Base-by-base conservation (phyloP, 352 stramenopile genomes). In the Labyrinthula sp. region DNA sequence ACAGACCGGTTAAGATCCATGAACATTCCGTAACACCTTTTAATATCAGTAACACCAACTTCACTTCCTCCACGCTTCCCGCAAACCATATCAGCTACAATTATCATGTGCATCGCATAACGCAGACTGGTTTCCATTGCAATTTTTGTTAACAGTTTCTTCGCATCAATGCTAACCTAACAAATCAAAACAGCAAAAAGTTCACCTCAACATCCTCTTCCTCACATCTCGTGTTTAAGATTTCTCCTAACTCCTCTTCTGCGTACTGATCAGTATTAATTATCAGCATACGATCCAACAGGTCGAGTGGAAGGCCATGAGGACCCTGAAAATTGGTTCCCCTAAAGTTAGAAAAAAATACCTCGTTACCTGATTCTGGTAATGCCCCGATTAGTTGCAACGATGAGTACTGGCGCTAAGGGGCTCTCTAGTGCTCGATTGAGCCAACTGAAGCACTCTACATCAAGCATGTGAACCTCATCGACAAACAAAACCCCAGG, bases 61-160 rank as follows among this genome's bases (percentile, higher is more conserved):
- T 85, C 70, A 0, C 71, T 73, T 31, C 74, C 77, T 43, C 94
- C 92, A 35, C 77, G 65, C 63, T 94, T 94, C 14, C 72, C 63
- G 38, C 83, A 90, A 33, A 85, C 71, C 30, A 61, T 24, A n/a
- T 21, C 18, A 14, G 55, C 24, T 7, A 31, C 23, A 27, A 94
- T 97, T 62, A 99, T 96, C 80, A 96, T 94, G 56, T 99, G 88
- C 60, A 99, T 97, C 5, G 86, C 88, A 66, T 99, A 99, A 30
- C 88, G 86, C 28, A 99, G 69, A 30, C 75, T 93, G 17, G 89
- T 95, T 69, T 97, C 84, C 17, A 84, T 76, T 1, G 82, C 87
- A 59, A 97, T 96, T n/a, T 80, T 73, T n/a, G 84, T 94, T 18
- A 98, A 69, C 23, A 98, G 56, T 33, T 95, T 83, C 40, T 95